These are phyloP conservation scores for Cetraspora pellucida DNA, from an alignment of 192 early-diverging fungal species.

Conservation along the genomic window DNA sequence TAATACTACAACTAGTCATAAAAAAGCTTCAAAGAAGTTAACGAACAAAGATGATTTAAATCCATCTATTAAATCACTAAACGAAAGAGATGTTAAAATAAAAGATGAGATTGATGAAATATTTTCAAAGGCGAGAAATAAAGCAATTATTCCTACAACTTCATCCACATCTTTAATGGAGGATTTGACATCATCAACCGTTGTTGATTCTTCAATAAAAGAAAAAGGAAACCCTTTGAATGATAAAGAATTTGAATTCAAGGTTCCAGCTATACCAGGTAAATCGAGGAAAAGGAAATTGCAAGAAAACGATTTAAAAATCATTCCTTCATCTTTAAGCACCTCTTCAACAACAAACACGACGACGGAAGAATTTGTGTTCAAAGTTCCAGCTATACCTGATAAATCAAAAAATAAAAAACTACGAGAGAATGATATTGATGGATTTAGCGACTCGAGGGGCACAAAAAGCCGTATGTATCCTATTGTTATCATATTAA, in stretches of 20 bases:
- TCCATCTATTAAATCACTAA: too few relatives aligned
- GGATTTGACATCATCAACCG: not conserved
- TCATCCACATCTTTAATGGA: not conserved
- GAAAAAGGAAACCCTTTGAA: not conserved
- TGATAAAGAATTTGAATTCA: not conserved
- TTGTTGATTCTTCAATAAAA: not conserved
- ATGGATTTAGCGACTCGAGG: conserved; percentile 41
- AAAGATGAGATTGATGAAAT: not conserved
- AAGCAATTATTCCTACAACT: not conserved
- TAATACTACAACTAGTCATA: too few relatives aligned
- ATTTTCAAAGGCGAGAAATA: not conserved
- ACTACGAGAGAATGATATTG: conserved; percentile 27
- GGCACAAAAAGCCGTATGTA: conserved; percentile 40
- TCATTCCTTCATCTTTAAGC: not conserved
- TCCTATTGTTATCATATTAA: not conserved
- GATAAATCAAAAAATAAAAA: conserved; percentile 11
- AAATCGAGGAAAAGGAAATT: conserved; percentile 22
- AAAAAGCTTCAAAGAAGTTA: too few relatives aligned
- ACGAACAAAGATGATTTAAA: too few relatives aligned
- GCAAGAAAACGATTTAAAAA: not conserved
- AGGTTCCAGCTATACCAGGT: not conserved
- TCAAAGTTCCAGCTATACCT: conserved; percentile 7
- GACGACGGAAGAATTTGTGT: not conserved
- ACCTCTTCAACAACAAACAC: not conserved
- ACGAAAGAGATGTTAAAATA: too few relatives aligned